These are phyloP conservation scores for Aspergillus homomorphus DNA, from an alignment of 495 filamentous ascomycete species.

Conservation along the genomic window DNA sequence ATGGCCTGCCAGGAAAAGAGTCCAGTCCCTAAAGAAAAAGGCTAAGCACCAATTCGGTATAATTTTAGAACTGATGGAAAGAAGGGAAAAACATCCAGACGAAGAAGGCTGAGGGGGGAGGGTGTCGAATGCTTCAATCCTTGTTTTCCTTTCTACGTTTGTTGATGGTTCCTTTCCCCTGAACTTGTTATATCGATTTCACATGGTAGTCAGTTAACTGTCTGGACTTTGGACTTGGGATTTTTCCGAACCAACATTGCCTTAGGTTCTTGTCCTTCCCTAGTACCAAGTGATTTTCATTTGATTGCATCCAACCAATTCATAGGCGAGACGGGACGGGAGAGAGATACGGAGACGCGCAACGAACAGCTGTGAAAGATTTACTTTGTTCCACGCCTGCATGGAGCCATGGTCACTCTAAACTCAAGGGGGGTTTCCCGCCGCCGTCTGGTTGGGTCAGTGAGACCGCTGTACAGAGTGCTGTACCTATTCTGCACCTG, in stretches of 20 bases:
- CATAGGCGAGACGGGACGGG: not conserved
- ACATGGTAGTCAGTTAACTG: not conserved
- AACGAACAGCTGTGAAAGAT: not conserved
- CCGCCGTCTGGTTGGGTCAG: not conserved
- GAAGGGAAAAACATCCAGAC: constrained; percentile 1
- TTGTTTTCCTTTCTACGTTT: constrained; percentile 6
- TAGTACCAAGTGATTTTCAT: not conserved
- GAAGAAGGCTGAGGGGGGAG: not conserved
- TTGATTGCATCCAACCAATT: not conserved
- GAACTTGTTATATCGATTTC: not conserved
- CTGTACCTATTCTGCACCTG: not conserved
- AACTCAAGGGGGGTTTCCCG: not conserved
- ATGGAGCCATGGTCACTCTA: not conserved
- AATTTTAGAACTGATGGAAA: not conserved
- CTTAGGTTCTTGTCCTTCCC: not conserved
- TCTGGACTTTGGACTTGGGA: not conserved
- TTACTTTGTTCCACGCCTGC: not conserved
- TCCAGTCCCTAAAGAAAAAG: not conserved
- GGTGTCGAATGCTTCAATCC: not conserved
- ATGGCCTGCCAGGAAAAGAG: not conserved
- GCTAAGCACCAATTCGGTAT: not conserved
- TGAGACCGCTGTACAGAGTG: not conserved
- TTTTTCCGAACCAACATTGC: not conserved
- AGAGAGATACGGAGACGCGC: not conserved
- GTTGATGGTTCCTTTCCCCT: constrained; percentile 4